phyloP scores from a whole-genome alignment of 345 rosid species.

The Eucalyptus albens region DNA sequence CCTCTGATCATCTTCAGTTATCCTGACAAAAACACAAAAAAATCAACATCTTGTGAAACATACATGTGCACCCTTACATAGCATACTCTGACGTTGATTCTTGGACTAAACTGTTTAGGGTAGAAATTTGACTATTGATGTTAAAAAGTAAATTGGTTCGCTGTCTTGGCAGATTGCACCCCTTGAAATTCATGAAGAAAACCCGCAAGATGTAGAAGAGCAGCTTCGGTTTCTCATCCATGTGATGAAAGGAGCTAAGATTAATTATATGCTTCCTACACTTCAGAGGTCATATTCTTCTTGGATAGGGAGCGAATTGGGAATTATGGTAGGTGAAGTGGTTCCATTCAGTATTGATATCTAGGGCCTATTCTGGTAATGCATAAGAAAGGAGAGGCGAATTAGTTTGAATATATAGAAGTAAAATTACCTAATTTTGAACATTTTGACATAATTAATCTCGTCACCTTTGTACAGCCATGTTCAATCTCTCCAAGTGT shows the following conservation, averaged over 20 bases:
- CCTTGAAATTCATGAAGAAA: constrained; percentile 56
- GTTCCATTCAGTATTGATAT: neutral
- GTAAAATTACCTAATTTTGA: neutral
- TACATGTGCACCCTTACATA: too few species aligned
- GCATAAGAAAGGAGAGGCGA: neutral
- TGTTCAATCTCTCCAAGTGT: constrained; percentile 77
- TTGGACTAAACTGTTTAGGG: neutral
- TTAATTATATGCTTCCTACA: constrained; percentile 40
- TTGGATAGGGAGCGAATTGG: constrained; percentile 74
- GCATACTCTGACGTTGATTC: neutral
- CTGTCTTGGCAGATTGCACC: constrained; percentile 73
- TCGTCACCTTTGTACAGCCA: constrained; percentile 27
- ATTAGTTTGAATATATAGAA: neutral
- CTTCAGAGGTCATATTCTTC: constrained; percentile 62
- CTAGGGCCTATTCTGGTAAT: neutral
- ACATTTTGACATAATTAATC: neutral
- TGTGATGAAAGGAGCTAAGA: constrained; percentile 40
- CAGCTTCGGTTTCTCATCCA: constrained; percentile 63
- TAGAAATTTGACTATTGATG: neutral
- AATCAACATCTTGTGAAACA: too few species aligned
- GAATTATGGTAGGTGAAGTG: constrained; percentile 41
- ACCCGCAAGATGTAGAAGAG: constrained; percentile 67
- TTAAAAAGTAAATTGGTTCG: neutral
- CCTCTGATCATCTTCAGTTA: too few species aligned
- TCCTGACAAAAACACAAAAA: too few species aligned